A percentile compares a stretch with the other conserved stretches of the same genome.
Conservation (phyloP, 78 protist species). For the Dictyostelium capitatum region DNA sequence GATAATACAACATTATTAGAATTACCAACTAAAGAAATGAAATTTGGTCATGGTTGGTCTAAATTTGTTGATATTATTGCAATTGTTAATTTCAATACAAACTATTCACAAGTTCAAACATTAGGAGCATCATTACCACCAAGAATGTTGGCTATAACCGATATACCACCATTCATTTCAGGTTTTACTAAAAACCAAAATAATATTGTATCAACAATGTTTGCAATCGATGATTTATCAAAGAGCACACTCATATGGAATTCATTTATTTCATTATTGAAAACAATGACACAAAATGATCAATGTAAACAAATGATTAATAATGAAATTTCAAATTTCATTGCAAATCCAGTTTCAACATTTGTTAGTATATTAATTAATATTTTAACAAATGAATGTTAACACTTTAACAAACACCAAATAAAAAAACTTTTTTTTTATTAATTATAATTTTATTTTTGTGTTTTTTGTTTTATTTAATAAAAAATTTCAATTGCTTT, state of each 20-base stretch:
- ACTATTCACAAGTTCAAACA: constrained; percentile 16
- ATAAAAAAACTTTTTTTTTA: too few relatives aligned
- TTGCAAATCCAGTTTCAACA: background rate
- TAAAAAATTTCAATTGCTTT: constrained; percentile 17
- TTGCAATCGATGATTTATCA: constrained; percentile 13
- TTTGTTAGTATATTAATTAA: background rate
- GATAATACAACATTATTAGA: background rate
- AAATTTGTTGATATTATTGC: constrained; percentile 47
- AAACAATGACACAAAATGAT: background rate
- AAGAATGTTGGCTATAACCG: background rate
- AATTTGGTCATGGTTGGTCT: constrained; percentile 62
- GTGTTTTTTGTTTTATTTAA: too few relatives aligned
- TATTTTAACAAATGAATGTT: constrained; percentile 11
- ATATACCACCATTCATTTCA: constrained; percentile 57
- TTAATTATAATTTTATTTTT: too few relatives aligned
- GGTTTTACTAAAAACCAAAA: constrained; percentile 15
- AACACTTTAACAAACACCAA: background rate
- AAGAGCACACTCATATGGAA: constrained; percentile 27
- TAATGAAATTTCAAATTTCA: background rate
- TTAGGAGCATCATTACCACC: background rate
- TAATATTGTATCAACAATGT: constrained; percentile 20
- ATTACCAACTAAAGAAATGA: background rate
- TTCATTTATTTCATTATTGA: background rate
- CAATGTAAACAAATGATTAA: constrained; percentile 15
- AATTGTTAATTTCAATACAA: constrained; percentile 31